Percentiles rank a stretch among this genome's conserved stretches.
Evolutionary conservation across 1,139 yeast species (phyloP).

Genomic region (Saccharomycopsis crataegensis): DNA sequence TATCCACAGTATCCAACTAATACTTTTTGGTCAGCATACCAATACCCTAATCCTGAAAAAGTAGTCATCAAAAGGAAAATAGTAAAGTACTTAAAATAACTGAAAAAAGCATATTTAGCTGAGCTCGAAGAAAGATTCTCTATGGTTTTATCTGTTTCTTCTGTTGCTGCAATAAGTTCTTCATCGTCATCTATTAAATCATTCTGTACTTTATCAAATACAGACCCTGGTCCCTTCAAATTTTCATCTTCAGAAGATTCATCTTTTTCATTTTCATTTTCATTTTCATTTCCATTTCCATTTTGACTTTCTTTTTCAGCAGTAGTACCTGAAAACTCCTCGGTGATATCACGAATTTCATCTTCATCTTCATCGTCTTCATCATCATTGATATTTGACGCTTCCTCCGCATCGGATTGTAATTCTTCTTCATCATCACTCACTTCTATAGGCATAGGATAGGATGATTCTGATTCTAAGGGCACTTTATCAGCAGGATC

Average conservation of each 20-base stretch:
- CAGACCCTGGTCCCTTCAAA: not conserved
- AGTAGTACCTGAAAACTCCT: constrained; percentile 1
- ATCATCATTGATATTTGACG: not conserved
- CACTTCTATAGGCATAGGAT: not conserved
- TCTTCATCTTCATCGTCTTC: constrained; percentile 2
- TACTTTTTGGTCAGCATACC: constrained; percentile 57
- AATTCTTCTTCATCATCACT: constrained; percentile 1
- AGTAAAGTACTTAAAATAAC: constrained; percentile 19
- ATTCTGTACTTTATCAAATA: not conserved
- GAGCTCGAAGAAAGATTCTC: constrained; percentile 10
- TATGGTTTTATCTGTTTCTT: constrained; percentile 1
- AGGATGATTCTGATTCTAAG: not conserved
- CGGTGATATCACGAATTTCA: not conserved
- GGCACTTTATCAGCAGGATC: not conserved
- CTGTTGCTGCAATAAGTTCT: not conserved
- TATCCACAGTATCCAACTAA: constrained; percentile 64
- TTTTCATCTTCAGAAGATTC: not conserved
- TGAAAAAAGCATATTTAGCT: constrained; percentile 18
- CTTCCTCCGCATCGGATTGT: not conserved
- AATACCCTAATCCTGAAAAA: constrained; percentile 34
- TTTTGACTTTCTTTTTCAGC: not conserved
- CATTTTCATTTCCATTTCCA: not conserved
- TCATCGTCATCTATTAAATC: constrained; percentile 7
- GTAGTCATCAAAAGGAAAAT: constrained; percentile 21
- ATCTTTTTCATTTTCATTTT: not conserved